Evolutionary conservation across 192 early-diverging fungal genomes (phyloP), one percentile per base, ranked within the genome.

Genomic region (Backusella westeae): DNA sequence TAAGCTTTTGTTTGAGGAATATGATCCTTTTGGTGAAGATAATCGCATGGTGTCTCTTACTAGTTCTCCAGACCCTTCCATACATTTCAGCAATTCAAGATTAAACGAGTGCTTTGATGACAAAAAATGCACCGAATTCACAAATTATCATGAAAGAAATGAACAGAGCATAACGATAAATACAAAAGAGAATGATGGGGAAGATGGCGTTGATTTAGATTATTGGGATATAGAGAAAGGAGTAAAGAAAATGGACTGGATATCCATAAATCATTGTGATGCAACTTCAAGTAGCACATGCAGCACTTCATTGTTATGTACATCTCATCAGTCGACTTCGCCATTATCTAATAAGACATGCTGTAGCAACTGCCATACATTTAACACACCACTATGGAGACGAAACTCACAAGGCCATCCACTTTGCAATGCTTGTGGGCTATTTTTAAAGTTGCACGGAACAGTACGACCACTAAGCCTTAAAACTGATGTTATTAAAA

Each of bases 391-490:
- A 6, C 82, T 98, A 38, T 98, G 97, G 97, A 87, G 97, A 6
- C 84, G 95, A 12, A 89, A 93, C 80, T 84, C 89, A 12, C 82
- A 89, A 29, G 97, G 96, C 26, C 89, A 91, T 49, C 87, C 94
- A 10, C 88, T 98, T 10, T 98, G 97, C 80, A 98, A 98, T 69
- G 96, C 96, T 0, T 98, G 97, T 81, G 97, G 96, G 0, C 84
- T 98, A 69, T 98, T 92, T 83, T 90, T 89, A 77, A 98, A 97
- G 81, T 88, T 98, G 19, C 97, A 98, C 78, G 92, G 92, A 15
- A 87, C 89, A 23, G 81, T 86, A 8, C 82, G 97, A 59, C 97
- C 97, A 5, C 85, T 92, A 35, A 88, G 89, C 63, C 87, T 98
- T 79, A 94, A 93, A 77, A 91, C 91, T 0, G 90, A 94, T 73